Percentiles rank a stretch among this genome's conserved stretches.
These are phyloP conservation scores for Elasticomyces elasticus DNA, from an alignment of 495 filamentous ascomycete genomes.

Conservation along the genomic window DNA sequence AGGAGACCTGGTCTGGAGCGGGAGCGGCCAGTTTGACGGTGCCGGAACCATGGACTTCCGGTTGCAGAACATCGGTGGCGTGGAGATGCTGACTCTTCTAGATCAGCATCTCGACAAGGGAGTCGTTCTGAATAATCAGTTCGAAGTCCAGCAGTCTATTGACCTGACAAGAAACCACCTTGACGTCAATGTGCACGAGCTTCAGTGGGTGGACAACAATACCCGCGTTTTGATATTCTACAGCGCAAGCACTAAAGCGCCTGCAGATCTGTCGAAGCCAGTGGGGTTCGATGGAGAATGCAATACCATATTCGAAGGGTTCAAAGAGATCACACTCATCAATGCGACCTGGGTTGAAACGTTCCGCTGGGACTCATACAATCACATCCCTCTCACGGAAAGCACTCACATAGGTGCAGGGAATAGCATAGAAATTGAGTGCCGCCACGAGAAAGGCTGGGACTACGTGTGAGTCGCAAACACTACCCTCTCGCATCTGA, in stretches of 20 bases:
- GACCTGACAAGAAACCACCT: neutral
- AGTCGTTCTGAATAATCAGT: slow-evolving; percentile 2
- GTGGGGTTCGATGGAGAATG: slow-evolving; percentile 5
- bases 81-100: slow-evolving; percentile 7
- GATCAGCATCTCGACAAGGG: neutral
- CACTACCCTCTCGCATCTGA: neutral
- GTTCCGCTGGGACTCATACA: slow-evolving; percentile 6
- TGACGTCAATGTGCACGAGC: slow-evolving; percentile 8
- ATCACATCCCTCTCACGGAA: slow-evolving; percentile 9
- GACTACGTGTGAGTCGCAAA: slow-evolving; percentile 7
- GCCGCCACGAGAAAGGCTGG: neutral
- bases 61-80: neutral
- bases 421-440: neutral
- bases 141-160: neutral
- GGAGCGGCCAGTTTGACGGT: neutral
- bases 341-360: neutral
- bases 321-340: slow-evolving; percentile 7
- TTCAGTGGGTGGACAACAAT: slow-evolving; percentile 1
- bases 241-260: neutral
- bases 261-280: neutral
- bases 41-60: slow-evolving; percentile 5
- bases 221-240: neutral
- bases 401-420: neutral
- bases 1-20: slow-evolving; percentile 14
- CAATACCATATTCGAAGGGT: slow-evolving; percentile 4